These are phyloP conservation scores for Aspergillus glaucus DNA, from an alignment of 2,329 filamentous ascomycete species.

Conservation along the genomic window DNA sequence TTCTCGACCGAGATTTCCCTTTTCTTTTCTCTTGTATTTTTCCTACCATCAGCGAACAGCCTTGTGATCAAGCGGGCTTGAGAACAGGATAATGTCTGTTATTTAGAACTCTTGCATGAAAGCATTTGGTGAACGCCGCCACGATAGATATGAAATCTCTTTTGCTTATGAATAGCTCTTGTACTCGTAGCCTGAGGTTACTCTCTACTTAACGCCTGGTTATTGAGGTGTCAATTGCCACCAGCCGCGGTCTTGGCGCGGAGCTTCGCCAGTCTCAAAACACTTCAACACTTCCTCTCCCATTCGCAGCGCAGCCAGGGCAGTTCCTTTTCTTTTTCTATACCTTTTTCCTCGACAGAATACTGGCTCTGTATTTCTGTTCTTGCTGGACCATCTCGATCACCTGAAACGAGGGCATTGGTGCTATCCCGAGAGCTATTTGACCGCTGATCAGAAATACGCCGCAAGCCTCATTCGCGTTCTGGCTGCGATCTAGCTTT, in stretches of 20 bases:
- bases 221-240: neutral
- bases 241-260: slow-evolving; percentile 1
- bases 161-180: neutral
- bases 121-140: slow-evolving; percentile 1
- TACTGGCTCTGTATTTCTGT: no score
- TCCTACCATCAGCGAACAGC: slow-evolving; percentile 6
- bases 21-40: slow-evolving; percentile 13
- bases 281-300: neutral
- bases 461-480: neutral
- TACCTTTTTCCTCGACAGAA: neutral
- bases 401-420: no score
- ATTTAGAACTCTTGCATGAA: slow-evolving; percentile 11
- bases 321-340: neutral
- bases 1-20: slow-evolving; percentile 6
- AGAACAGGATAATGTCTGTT: slow-evolving; percentile 18
- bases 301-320: neutral
- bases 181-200: neutral
- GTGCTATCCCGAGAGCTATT: no score
- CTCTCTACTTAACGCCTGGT: neutral
- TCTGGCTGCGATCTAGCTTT: neutral
- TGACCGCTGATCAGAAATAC: neutral
- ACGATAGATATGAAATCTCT: neutral
- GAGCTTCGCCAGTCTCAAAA: neutral
- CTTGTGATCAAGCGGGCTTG: slow-evolving; percentile 22
- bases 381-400: no score